These are phyloP conservation scores for Solanum sejunctum DNA, from an alignment of 257 asterid species.

Conservation along the genomic window DNA sequence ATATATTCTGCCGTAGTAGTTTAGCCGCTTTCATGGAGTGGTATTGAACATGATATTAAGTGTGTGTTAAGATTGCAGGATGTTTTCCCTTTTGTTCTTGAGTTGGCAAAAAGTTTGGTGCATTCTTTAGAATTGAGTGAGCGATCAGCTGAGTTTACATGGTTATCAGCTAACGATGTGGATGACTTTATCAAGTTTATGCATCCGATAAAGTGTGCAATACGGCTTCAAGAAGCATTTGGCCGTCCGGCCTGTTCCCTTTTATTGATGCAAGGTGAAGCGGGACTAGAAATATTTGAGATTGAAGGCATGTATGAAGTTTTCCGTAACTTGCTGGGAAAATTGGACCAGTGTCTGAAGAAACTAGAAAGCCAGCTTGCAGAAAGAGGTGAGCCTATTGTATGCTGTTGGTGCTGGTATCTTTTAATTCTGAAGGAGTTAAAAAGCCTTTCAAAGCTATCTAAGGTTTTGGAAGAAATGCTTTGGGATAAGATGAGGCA, in stretches of 20 bases:
- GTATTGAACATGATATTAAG: background rate
- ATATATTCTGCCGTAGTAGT: conserved; percentile 34
- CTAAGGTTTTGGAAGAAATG: background rate
- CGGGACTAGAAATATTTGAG: background rate
- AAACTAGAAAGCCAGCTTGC: background rate
- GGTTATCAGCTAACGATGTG: conserved; percentile 28
- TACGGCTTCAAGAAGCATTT: conserved; percentile 2
- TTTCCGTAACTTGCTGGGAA: background rate
- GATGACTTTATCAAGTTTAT: conserved; percentile 39
- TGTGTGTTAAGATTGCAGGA: conserved; percentile 31
- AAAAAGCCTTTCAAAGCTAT: background rate
- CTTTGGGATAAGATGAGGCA: background rate
- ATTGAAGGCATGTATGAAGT: background rate
- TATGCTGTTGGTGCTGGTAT: background rate
- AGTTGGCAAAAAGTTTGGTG: conserved; percentile 40
- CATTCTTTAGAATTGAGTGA: conserved; percentile 15
- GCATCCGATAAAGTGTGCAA: conserved; percentile 21
- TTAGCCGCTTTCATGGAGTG: conserved; percentile 1
- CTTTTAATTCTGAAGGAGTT: background rate
- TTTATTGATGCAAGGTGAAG: background rate
- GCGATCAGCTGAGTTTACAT: background rate
- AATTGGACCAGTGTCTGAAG: background rate
- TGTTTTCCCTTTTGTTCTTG: conserved; percentile 42
- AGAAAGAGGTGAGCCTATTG: background rate
- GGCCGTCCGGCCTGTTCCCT: conserved; percentile 19